A percentile compares a stretch with the other conserved stretches of the same genome.
Conservation (phyloP, 2,329 filamentous ascomycete genomes). For the Pseudogymnoascus sp. region DNA sequence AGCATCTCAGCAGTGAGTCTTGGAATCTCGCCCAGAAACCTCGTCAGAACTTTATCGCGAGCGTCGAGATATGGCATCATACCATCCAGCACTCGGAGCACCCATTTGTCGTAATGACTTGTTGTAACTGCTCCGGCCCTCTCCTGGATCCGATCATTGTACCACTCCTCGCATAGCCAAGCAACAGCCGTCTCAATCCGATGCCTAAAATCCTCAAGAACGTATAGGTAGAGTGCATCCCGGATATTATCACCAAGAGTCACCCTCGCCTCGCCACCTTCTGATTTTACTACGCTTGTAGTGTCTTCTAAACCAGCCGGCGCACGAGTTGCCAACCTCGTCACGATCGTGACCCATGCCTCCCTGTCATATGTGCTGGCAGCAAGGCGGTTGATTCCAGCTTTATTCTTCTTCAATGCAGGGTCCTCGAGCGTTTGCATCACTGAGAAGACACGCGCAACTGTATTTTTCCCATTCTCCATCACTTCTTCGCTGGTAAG, state of each 20-base stretch:
- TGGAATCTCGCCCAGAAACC: constrained; percentile 87
- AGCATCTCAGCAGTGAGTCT: constrained; percentile 67
- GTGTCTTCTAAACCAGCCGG: constrained; percentile 60
- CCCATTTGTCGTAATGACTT: constrained; percentile 71
- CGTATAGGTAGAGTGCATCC: constrained; percentile 73
- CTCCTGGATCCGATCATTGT: constrained; percentile 65
- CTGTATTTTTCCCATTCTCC: constrained; percentile 67
- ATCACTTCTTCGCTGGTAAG: constrained; percentile 64
- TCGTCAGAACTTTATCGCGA: constrained; percentile 81
- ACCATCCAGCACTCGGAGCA: constrained; percentile 74
- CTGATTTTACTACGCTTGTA: constrained; percentile 44
- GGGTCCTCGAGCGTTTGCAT: constrained; percentile 67
- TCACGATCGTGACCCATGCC: constrained; percentile 84
- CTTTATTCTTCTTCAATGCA: constrained; percentile 51
- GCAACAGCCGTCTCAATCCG: constrained; percentile 85
- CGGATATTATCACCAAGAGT: constrained; percentile 65
- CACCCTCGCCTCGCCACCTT: constrained; percentile 37
- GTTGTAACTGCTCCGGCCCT: constrained; percentile 40
- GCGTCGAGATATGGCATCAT: constrained; percentile 87
- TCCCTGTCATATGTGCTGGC: constrained; percentile 79
- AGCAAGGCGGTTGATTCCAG: constrained; percentile 76
- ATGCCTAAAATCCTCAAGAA: constrained; percentile 84
- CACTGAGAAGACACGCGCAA: constrained; percentile 71
- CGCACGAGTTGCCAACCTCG: constrained; percentile 75
- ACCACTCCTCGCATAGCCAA: constrained; percentile 98